A percentile compares a stretch with the other conserved stretches of the same genome.
phyloP scores from a whole-genome alignment of 2,329 filamentous ascomycete species.

The Scytalidium sp. region DNA sequence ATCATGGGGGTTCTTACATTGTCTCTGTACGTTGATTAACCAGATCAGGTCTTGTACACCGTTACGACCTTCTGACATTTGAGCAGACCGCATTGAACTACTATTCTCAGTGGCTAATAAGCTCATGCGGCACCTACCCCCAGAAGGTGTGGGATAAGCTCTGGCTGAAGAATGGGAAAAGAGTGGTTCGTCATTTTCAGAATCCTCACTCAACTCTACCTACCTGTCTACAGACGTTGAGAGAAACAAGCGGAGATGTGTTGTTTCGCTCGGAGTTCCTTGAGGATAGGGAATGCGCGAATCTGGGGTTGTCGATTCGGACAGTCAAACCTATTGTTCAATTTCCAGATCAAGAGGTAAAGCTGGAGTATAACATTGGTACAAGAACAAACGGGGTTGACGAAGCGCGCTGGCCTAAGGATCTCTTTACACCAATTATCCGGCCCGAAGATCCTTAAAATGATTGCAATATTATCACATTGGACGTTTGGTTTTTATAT shows the following conservation, averaged over 20 bases:
- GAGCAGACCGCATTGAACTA: constrained; percentile 40
- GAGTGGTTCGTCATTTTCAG: constrained; percentile 48
- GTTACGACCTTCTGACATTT: too few species aligned
- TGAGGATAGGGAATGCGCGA: constrained; percentile 36
- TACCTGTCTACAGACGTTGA: constrained; percentile 35
- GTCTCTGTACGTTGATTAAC: too few species aligned
- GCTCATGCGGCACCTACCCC: constrained; percentile 35
- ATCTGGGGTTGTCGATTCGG: constrained; percentile 24
- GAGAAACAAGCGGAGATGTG: constrained; percentile 27
- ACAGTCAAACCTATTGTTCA: constrained; percentile 40
- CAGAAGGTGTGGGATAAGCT: constrained; percentile 42
- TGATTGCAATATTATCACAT: too few species aligned
- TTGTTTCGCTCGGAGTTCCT: constrained; percentile 49
- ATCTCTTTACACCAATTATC: too few species aligned
- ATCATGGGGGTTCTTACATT: constrained; percentile 35
- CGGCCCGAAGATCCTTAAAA: too few species aligned
- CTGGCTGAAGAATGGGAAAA: constrained; percentile 40
- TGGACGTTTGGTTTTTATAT: too few species aligned
- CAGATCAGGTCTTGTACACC: too few species aligned
- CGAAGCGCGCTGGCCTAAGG: constrained; percentile 41
- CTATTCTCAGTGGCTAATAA: constrained; percentile 37
- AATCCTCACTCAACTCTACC: constrained; percentile 40
- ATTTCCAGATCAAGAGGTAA: constrained; percentile 33
- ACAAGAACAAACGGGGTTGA: constrained; percentile 48
- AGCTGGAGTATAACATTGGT: constrained; percentile 43